phyloP scores from a whole-genome alignment of 2,329 filamentous ascomycete genomes.

The Fusarium haematococcum region DNA sequence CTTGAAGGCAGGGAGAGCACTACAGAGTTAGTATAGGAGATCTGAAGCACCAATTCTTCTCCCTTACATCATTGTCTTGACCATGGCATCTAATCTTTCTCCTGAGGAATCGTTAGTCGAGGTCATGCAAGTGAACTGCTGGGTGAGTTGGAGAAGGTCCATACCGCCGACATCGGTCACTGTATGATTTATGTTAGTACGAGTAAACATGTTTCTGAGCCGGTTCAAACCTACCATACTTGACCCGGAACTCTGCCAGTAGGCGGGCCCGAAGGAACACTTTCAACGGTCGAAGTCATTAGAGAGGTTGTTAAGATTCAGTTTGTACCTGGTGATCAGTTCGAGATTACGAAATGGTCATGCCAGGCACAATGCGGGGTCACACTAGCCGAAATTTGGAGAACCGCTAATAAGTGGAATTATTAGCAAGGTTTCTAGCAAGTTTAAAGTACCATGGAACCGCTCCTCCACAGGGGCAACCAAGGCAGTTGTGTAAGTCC shows the following conservation, averaged over 20 bases:
- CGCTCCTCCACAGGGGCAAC: no score
- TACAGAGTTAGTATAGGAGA: neutral
- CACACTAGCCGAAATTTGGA: conserved; percentile 2
- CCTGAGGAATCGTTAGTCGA: neutral
- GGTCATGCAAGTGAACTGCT: neutral
- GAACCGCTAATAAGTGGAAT: neutral
- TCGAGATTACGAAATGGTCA: conserved; percentile 3
- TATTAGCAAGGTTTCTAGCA: neutral
- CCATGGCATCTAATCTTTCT: conserved; percentile 29
- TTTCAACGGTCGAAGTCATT: neutral
- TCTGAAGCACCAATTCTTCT: neutral
- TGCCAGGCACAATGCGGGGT: conserved; percentile 8
- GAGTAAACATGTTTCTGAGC: neutral
- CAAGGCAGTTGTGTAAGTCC: neutral
- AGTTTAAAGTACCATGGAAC: no score
- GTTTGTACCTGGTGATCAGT: neutral
- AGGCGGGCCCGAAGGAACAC: neutral
- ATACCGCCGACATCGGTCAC: conserved; percentile 30
- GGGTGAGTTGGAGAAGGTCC: neutral
- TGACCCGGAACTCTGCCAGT: conserved; percentile 9
- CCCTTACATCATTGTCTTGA: conserved; percentile 8
- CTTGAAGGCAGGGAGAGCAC: conserved; percentile 13
- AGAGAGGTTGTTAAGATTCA: neutral
- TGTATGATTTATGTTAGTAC: neutral
- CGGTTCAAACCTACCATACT: conserved; percentile 8